Evolutionary conservation across 225 moss, liverwort and hornwort genomes (phyloP).

Genomic region (Sphagnum contortum): DNA sequence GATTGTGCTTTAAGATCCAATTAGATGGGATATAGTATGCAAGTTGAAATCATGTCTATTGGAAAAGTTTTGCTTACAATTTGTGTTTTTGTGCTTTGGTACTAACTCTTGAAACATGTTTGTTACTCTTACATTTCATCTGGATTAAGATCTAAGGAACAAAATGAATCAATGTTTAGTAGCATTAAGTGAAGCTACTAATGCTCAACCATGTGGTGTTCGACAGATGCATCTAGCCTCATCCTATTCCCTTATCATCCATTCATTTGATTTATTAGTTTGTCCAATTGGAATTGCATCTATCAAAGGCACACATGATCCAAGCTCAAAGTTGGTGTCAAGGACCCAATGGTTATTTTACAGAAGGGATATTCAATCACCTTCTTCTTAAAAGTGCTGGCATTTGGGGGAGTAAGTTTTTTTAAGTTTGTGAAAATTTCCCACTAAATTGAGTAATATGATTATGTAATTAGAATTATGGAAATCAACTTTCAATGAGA

Average conservation of each 20-base stretch:
- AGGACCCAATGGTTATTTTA: conserved; percentile 93
- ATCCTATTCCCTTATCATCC: conserved; percentile 98
- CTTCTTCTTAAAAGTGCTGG: conserved; percentile 74
- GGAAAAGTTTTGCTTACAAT: no score
- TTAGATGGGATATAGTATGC: no score
- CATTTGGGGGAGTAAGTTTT: conserved; percentile 81
- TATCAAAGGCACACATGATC: conserved; percentile 83
- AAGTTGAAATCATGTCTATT: no score
- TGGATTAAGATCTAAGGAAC: no score
- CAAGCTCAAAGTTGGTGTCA: conserved; percentile 61
- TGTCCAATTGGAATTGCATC: conserved; percentile 90
- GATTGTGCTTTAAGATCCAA: no score
- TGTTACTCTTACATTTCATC: no score
- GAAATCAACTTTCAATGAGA: neutral
- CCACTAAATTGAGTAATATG: no score
- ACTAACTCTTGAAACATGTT: no score
- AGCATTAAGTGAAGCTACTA: neutral
- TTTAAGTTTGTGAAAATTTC: no score
- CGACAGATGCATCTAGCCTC: conserved; percentile 92
- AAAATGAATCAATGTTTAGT: no score
- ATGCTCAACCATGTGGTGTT: conserved; percentile 1
- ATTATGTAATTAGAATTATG: neutral
- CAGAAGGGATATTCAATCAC: conserved; percentile 95
- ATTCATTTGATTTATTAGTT: conserved; percentile 91
- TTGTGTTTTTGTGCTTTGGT: no score